Base-by-base conservation (phyloP, 1,284 basidiomycete genomes). In the Cryptococcus depauperatus region DNA sequence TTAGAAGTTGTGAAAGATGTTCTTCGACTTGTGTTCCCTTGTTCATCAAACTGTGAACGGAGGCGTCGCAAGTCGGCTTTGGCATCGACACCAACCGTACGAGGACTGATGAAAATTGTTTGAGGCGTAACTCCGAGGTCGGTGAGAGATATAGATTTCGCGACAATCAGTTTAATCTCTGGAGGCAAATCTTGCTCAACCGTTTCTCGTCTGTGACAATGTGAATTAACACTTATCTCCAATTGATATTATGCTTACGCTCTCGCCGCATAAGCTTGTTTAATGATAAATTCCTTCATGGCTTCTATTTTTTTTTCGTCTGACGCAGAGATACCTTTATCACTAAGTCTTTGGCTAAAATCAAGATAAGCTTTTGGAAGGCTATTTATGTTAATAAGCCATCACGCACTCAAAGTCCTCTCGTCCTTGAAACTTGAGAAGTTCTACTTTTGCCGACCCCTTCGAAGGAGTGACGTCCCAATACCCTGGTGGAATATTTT, bases 81-180 rank as follows among this genome's bases (percentile, higher is more conserved):
- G 2, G 56, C 52, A 37, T 69, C 65, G 18, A 62, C 56, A 6
- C 59, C 61, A 14, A 69, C 47, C 0, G 64, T 68, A 2, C 65
- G 58, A 3, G 72, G 69, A 18, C 81, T 87, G 56, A 98, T 76
- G 70, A 99, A 97, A 19, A 98, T 85, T 0, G 92, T 98, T 52
- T 90, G 89, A 5, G 90, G 90, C 0, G 91, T 86, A n/a, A 96
- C 84, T 3, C 84, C 82, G 34, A 92, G 77, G 62, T 87, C 79
- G 8, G 80, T 77, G 59, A 83, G 82, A 4, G 85, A 76, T 45
- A 76, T 76, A 1, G 64, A 55, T 50, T 65, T 65, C 14, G 59
- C 59, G 3, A 49, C 49, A 1, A 58, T 54, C 1, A 66, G 47
- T 2, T 48, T 50, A 3, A 50, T 46, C 38, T 67, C 64, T 0